phyloP scores from a whole-genome alignment of 2,329 filamentous ascomycete genomes.

The Verticillium longisporum region DNA sequence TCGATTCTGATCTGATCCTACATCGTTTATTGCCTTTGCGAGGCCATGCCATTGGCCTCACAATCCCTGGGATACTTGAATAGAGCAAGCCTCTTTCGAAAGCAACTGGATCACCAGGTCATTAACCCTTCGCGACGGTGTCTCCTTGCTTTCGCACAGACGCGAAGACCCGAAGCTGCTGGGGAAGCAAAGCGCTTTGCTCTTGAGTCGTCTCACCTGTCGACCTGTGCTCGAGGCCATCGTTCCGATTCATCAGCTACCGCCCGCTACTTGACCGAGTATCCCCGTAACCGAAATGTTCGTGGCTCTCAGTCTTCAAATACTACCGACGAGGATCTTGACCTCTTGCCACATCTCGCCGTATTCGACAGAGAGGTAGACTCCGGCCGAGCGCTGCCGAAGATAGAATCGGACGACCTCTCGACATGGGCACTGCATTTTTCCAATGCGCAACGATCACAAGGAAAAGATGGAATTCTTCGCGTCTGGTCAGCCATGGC shows the following conservation, averaged over 20 bases:
- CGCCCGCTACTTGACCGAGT: not conserved
- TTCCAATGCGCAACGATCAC: constrained; percentile 10
- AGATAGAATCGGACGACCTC: constrained; percentile 4
- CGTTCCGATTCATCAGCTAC: not conserved
- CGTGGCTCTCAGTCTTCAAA: not conserved
- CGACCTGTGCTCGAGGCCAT: not conserved
- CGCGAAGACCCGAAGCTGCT: not conserved
- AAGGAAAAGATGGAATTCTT: constrained; percentile 15
- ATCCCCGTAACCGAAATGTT: not conserved
- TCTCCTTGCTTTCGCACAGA: not conserved
- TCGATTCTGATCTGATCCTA: not conserved
- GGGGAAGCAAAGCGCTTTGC: not conserved
- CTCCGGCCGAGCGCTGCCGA: no score
- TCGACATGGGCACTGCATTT: constrained; percentile 14
- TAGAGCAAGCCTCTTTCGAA: constrained; percentile 12
- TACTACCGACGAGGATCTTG: not conserved
- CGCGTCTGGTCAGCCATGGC: constrained; percentile 19
- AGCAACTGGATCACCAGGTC: constrained; percentile 5
- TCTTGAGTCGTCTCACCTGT: not conserved
- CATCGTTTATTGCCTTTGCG: not conserved
- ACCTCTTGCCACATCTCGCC: not conserved
- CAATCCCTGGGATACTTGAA: constrained; percentile 14
- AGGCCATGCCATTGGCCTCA: constrained; percentile 13
- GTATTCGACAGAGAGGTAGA: constrained; percentile 1
- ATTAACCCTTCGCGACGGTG: not conserved